Evolutionary conservation across 352 stramenopile species (phyloP), one percentile per base, ranked within the genome.

Genomic region (Elongisporangium senticosum): DNA sequence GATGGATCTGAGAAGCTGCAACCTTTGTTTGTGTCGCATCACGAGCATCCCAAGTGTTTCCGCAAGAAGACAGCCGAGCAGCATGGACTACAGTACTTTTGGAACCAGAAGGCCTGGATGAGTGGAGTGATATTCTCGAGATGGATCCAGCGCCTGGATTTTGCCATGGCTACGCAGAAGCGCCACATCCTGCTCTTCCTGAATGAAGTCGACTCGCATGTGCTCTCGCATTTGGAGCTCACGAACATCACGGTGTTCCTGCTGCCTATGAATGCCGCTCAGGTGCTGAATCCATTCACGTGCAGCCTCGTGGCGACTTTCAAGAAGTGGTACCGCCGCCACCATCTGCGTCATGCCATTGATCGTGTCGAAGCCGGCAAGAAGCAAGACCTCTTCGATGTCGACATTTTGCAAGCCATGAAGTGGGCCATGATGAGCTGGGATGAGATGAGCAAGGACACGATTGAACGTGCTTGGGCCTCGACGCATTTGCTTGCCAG

Each of bases 61-160:
- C 68, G 71, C 3, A 89, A 86, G 48, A 90, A 90, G 37, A 75
- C 68, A n/a, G 76, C 84, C 1, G 82, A 91, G 61, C 77, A 92
- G 68, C 77, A 91, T 55, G 79, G 75, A 15, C 65, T 94, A 26
- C 81, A 92, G 63, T 94, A 94, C 72, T 89, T 89, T 57, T 86
- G 65, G 68, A 94, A 94, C 68, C 73, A 73, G 62, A 90, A 90
- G 59, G 81, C 82, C 15, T 90, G 81, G 80, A 85, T 94, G 75
- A 94, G 82, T 5, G 84, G 83, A 10, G 79, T 92, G 10, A 85
- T 92, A 51, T 94, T 94, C 61, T 90, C 83, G 24, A 79, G 82
- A 19, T 94, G 80, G 82, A 69, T 94, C 33, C 80, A 91, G 63
- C 80, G 81, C 11, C 64, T 94, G 8, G 83, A 94, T 62, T 88